Conservation (phyloP, 768 basidiomycete species). For the Suillus placidus region DNA sequence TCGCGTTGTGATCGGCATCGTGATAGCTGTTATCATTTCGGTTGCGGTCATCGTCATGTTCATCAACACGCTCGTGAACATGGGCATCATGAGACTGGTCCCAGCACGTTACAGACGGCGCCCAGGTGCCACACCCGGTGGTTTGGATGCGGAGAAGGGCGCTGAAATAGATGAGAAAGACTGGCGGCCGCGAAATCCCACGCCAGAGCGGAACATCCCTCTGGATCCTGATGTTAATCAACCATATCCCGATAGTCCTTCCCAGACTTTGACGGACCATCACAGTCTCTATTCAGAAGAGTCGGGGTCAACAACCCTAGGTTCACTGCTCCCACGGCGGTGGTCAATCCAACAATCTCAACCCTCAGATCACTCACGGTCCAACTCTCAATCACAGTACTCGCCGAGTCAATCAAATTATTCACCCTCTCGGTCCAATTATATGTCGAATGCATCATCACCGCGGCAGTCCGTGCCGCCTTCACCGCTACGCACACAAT, state of each 20-base stretch:
- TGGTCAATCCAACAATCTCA: constrained; percentile 36
- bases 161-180: constrained; percentile 21
- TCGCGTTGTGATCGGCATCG: constrained; percentile 77
- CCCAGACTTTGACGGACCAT: constrained; percentile 25
- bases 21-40: constrained; percentile 72
- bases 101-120: constrained; percentile 22
- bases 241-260: constrained; percentile 46
- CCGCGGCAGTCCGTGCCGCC: constrained; percentile 35
- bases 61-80: constrained; percentile 62
- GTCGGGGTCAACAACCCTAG: constrained; percentile 39
- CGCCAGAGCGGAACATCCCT: constrained; percentile 48
- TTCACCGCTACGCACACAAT: constrained; percentile 31
- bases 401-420: constrained; percentile 21
- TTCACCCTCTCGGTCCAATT: constrained; percentile 10
- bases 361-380: constrained; percentile 30
- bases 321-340: constrained; percentile 35
- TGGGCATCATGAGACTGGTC: constrained; percentile 37
- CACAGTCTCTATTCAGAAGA: constrained; percentile 34
- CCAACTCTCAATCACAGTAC: constrained; percentile 35
- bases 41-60: constrained; percentile 70
- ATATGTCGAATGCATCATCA: constrained; percentile 28
- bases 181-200: constrained; percentile 53
- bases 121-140: constrained; percentile 15
- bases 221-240: constrained; percentile 45
- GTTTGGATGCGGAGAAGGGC: constrained; percentile 34